Base-by-base conservation (phyloP, 345 rosid species). In the Populus deltoides region DNA sequence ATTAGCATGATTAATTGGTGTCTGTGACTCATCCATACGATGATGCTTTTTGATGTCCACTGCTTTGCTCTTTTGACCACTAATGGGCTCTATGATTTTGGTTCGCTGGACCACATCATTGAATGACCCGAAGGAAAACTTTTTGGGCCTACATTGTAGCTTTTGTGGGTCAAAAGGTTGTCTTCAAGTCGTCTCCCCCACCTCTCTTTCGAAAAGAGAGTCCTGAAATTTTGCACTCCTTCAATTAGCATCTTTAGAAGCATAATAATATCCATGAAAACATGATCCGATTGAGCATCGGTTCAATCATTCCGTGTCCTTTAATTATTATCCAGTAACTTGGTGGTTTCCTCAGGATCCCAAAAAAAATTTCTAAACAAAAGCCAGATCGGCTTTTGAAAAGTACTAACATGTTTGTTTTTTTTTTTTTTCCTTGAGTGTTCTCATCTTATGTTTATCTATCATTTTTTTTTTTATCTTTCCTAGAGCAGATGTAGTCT, bases 21-120 rank as follows among this genome's bases (percentile, higher is more conserved):
- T 9, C 13, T 8, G n/a, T 20, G n/a, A 5, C 27, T 67, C 3
- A 22, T 55, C 22, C 33, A 2, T 33, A 20, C 6, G 22, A 66
- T 31, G 70, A 18, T 35, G 22, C 22, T 18, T 22, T 16, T 18
- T 15, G 9, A 0, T 8, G 20, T 45, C 17, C 36, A 13, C 12
- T 17, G 22, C 61, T 71, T 43, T 18, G 3, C 75, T 31, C 55
- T 61, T 74, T 74, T 25, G 55, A 74, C 77, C n/a, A 27, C 31
- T 74, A 13, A 74, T 74, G 77, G 70, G 57, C 55, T 62, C 11
- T 15, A 16, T 62, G 68, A 62, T 25, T 62, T 74, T 61, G 57
- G 57, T 62, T 8, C 25, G 69, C 27, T 74, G 69, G 77, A 61
- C n/a, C 57, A 10, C 57, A 29, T 8, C 31, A 29, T 47, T 27